phyloP scores from a whole-genome alignment of 495 filamentous ascomycete genomes.

The Neurospora sublineolata region DNA sequence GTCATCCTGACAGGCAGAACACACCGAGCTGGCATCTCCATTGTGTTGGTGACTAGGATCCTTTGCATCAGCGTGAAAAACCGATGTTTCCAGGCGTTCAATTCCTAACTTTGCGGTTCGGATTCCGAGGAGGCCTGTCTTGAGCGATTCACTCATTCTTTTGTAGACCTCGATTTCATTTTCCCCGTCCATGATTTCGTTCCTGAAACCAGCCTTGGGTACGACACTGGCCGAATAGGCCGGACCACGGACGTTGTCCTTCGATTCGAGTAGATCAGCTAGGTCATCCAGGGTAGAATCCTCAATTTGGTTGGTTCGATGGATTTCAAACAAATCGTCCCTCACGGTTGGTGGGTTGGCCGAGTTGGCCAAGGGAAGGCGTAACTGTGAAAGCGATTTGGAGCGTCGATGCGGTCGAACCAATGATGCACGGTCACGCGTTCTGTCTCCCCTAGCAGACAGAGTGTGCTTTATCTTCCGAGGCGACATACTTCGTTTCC shows the following conservation, averaged over 20 bases:
- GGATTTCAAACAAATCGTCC: constrained; percentile 39
- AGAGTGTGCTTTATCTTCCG: constrained; percentile 7
- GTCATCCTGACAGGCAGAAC: background rate
- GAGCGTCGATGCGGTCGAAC: constrained; percentile 16
- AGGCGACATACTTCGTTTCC: background rate
- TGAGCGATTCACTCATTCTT: constrained; percentile 47
- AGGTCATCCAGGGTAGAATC: constrained; percentile 44
- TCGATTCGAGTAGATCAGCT: constrained; percentile 27
- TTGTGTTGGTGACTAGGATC: constrained; percentile 3
- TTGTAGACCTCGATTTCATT: constrained; percentile 42
- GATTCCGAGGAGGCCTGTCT: constrained; percentile 50
- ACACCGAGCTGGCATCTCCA: constrained; percentile 13
- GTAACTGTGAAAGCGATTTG: constrained; percentile 24
- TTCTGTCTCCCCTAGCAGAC: constrained; percentile 11
- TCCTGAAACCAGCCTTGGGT: background rate
- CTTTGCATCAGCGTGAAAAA: constrained; percentile 33
- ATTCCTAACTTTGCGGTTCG: constrained; percentile 55
- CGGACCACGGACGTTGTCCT: background rate
- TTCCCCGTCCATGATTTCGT: constrained; percentile 21
- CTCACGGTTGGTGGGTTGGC: constrained; percentile 34
- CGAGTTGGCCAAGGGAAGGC: constrained; percentile 34
- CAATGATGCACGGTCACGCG: constrained; percentile 17
- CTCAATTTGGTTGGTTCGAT: constrained; percentile 36
- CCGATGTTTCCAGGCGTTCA: constrained; percentile 49
- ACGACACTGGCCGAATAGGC: background rate